Evolutionary conservation across 768 basidiomycete species (phyloP), one percentile per base, ranked within the genome.

Genomic region (Xerocomellus dryophilus): DNA sequence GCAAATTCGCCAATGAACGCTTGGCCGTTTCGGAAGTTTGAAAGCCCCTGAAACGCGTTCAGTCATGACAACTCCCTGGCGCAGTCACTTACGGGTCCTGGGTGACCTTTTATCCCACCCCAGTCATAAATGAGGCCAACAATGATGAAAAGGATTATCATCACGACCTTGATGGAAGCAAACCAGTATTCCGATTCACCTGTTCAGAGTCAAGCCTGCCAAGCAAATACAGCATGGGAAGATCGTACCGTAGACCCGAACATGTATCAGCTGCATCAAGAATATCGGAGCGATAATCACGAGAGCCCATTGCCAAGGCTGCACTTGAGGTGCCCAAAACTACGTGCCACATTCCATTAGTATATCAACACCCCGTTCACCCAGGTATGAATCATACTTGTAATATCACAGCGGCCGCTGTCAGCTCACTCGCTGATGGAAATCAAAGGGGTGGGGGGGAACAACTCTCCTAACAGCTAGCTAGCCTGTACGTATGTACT

Each of bases 161-260:
- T 77, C 42, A 80, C 45, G 21, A 87, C 80, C 68, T 87, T 86
- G 61, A 87, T 76, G 60, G 80, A 74, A 8, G 84, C 81, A 48
- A 81, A 76, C 83, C 83, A 85, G 67, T 82, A 83, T 59, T 81
- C 81, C 1, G 80, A 78, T 73, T 85, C 83, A 42, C 81, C 82
- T 80, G 39, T 32, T 32, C 15, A 50, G 34, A 34, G 43, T 54
- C 42, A 56, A 23, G 21, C 15, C 34, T 35, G 39, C 43, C 47
- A 18, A 42, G 29, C 1, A 15, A 46, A 25, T 20, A 23, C 14
- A 0, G 39, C n/a, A 20, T 27, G 23, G n/a, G 10, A 53, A 12
- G 31, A n/a, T n/a, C 60, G 50, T 43, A 79, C 81, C 81, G 53
- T 82, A 83, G 3, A 82, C 78, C 15, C 80, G 75, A 23, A 81